phyloP scores from a whole-genome alignment of 208 protist genomes.

The Entamoeba histolytica region DNA sequence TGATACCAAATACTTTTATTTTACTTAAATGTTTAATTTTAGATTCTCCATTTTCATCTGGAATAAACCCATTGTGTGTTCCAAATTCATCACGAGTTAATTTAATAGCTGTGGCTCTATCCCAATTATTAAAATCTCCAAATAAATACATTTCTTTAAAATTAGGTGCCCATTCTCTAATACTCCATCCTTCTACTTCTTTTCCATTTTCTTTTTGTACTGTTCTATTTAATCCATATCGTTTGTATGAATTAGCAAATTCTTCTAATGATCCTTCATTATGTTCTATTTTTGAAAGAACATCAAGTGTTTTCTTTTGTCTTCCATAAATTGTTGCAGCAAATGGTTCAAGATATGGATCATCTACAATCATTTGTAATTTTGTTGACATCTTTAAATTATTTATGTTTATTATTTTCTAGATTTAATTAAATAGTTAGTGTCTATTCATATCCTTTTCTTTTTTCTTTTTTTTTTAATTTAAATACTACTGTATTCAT shows the following conservation, averaged over 20 bases:
- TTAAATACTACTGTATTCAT: no score
- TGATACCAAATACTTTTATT: neutral
- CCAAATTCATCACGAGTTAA: conserved; percentile 35
- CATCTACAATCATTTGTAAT: neutral
- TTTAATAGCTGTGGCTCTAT: conserved; percentile 18
- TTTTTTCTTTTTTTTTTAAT: no score
- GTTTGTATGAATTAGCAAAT: neutral
- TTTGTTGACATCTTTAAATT: neutral
- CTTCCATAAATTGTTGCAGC: neutral
- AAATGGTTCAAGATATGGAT: neutral
- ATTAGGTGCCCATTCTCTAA: conserved; percentile 40
- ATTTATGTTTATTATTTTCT: no score
- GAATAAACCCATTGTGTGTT: conserved; percentile 31
- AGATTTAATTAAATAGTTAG: no score
- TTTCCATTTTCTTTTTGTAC: neutral
- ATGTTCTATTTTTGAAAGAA: neutral
- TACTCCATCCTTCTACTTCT: neutral
- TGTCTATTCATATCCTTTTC: no score
- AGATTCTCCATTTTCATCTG: conserved; percentile 16
- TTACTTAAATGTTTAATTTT: conserved; percentile 30
- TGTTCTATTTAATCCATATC: neutral
- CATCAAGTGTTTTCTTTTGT: neutral
- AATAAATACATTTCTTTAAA: conserved; percentile 24
- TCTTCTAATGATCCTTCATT: neutral
- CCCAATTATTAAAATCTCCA: conserved; percentile 51